These are phyloP conservation scores for Coemansia sp. DNA, from an alignment of 192 early-diverging fungal genomes.

Conservation along the genomic window DNA sequence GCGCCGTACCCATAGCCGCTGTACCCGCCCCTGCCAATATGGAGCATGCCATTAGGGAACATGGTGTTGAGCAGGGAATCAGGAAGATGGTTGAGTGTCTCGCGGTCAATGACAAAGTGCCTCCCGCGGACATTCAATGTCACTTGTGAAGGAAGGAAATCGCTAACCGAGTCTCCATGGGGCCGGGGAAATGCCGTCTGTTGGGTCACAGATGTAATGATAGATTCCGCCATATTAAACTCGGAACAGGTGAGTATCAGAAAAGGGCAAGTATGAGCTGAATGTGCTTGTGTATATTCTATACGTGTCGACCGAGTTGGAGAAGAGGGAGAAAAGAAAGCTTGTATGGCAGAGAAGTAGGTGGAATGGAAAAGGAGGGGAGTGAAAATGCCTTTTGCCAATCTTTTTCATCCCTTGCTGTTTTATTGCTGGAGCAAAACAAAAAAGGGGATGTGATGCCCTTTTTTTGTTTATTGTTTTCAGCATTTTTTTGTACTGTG, in stretches of 20 bases:
- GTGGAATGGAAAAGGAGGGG: neutral
- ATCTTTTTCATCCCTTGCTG: neutral
- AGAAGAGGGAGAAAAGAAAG: neutral
- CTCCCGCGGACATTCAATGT: slow-evolving; percentile 49
- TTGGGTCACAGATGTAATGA: slow-evolving; percentile 46
- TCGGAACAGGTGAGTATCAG: neutral
- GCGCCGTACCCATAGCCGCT: slow-evolving; percentile 24
- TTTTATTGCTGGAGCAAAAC: no score
- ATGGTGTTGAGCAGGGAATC: slow-evolving; percentile 54
- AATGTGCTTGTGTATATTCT: neutral
- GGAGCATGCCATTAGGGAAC: slow-evolving; percentile 48
- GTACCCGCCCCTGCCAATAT: slow-evolving; percentile 27
- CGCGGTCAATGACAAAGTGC: slow-evolving; percentile 54
- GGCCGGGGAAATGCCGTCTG: slow-evolving; percentile 58
- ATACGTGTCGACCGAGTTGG: neutral
- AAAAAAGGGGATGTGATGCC: no score
- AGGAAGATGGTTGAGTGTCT: slow-evolving; percentile 53
- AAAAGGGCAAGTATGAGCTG: slow-evolving; percentile 1
- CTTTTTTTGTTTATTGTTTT: no score
- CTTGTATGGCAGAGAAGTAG: neutral
- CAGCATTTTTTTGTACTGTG: no score
- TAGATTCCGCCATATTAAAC: slow-evolving; percentile 37
- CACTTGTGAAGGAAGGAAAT: slow-evolving; percentile 41
- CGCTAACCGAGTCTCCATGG: slow-evolving; percentile 41
- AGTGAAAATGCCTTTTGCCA: neutral